phyloP scores from a whole-genome alignment of 169 alveolate species.

The Hammondia hammondi region DNA sequence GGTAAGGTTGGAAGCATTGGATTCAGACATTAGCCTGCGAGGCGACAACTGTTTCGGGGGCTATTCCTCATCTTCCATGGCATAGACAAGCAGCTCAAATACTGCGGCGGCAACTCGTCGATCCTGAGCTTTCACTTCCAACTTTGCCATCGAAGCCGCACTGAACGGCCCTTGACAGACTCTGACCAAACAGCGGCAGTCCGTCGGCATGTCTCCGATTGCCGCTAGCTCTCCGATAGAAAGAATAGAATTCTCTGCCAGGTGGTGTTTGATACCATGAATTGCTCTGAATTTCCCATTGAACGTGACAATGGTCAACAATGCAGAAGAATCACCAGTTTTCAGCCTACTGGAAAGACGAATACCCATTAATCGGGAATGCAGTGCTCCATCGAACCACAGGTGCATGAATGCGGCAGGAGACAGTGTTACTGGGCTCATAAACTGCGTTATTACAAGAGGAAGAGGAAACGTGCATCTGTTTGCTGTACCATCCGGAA shows the following conservation, averaged over 20 bases:
- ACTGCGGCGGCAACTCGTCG: constrained; percentile 17
- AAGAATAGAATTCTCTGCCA: constrained; percentile 27
- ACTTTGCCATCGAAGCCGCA: constrained; percentile 19
- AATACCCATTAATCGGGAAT: not conserved
- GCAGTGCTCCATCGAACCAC: constrained; percentile 44
- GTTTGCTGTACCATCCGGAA: constrained; percentile 4
- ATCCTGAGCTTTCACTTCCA: constrained; percentile 42
- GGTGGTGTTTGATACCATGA: constrained; percentile 21
- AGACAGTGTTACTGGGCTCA: constrained; percentile 16
- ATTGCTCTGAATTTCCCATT: constrained; percentile 7
- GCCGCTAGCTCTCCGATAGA: constrained; percentile 52
- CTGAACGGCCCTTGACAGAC: not conserved
- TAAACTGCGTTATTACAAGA: constrained; percentile 40
- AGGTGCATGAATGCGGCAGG: constrained; percentile 54
- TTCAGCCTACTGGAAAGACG: constrained; percentile 4
- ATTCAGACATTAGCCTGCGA: too few relatives aligned
- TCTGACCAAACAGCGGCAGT: constrained; percentile 11
- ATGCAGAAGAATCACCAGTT: not conserved
- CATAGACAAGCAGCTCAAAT: constrained; percentile 37
- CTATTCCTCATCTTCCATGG: constrained; percentile 35
- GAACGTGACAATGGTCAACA: constrained; percentile 23
- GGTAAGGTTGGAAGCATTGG: too few relatives aligned
- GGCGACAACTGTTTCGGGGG: not conserved
- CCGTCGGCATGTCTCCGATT: constrained; percentile 25
- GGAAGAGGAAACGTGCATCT: constrained; percentile 44